Percentiles rank a stretch among this genome's conserved stretches.
Conservation (phyloP, 2,329 filamentous ascomycete species). For the Sordariomycetes sp. region DNA sequence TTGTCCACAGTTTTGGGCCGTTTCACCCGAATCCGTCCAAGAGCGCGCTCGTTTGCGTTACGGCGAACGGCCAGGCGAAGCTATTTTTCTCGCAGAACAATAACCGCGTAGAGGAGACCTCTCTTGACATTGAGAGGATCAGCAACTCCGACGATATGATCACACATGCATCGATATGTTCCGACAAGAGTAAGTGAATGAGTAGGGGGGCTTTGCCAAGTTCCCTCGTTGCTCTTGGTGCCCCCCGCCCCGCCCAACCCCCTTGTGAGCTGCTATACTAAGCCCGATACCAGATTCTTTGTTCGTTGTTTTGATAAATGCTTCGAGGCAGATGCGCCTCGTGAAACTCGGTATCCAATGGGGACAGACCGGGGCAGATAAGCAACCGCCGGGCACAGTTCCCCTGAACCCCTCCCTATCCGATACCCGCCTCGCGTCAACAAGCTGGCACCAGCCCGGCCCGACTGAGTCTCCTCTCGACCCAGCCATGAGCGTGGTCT, state of each 20-base stretch:
- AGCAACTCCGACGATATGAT: slow-evolving; percentile 64
- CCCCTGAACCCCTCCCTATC: slow-evolving; percentile 40
- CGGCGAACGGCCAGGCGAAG: slow-evolving; percentile 60
- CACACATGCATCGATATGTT: slow-evolving; percentile 66
- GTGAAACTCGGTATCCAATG: slow-evolving; percentile 67
- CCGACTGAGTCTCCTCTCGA: slow-evolving; percentile 30
- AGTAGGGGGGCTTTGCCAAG: background rate
- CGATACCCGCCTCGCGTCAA: slow-evolving; percentile 45
- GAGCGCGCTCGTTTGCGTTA: slow-evolving; percentile 68
- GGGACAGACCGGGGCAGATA: slow-evolving; percentile 51
- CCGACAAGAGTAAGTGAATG: slow-evolving; percentile 54
- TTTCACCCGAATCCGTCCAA: slow-evolving; percentile 62
- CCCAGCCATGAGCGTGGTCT: slow-evolving; percentile 50
- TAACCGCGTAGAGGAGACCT: slow-evolving; percentile 59
- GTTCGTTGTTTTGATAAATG: slow-evolving; percentile 52
- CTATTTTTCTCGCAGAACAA: slow-evolving; percentile 70
- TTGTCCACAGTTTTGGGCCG: slow-evolving; percentile 57
- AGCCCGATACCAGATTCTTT: slow-evolving; percentile 7
- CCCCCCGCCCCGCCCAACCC: too few relatives aligned
- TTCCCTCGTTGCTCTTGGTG: background rate
- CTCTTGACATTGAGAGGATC: slow-evolving; percentile 64
- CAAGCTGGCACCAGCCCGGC: slow-evolving; percentile 44
- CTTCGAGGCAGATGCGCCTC: slow-evolving; percentile 61
- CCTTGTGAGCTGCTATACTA: background rate
- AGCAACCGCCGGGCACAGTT: slow-evolving; percentile 34